These are phyloP conservation scores for Nitzschia palea DNA, from an alignment of 108 stramenopile genomes.

Conservation along the genomic window DNA sequence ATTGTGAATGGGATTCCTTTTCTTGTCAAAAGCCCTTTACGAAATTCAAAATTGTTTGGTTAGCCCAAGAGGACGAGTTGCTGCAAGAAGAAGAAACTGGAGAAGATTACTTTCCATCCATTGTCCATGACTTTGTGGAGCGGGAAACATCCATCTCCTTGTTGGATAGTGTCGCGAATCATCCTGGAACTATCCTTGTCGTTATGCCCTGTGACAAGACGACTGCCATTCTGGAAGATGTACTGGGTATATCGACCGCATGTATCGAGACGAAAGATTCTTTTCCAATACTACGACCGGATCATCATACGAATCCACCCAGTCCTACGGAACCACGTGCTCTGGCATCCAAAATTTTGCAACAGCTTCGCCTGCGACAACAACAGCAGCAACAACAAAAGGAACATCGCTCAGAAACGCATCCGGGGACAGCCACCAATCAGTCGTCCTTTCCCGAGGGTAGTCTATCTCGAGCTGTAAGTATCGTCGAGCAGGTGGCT, in stretches of 20 bases:
- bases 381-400: not conserved
- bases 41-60: slow-evolving; percentile 24
- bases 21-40: slow-evolving; percentile 15
- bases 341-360: slow-evolving; percentile 17
- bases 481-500: slow-evolving; percentile 13
- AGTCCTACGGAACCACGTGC: slow-evolving; percentile 2
- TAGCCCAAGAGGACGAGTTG: not conserved
- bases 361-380: slow-evolving; percentile 20
- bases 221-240: slow-evolving; percentile 1
- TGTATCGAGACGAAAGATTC: slow-evolving; percentile 14
- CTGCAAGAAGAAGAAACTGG: not conserved
- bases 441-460: not conserved
- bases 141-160: slow-evolving; percentile 2
- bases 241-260: slow-evolving; percentile 11
- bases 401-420: too few species aligned
- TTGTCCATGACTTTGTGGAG: slow-evolving; percentile 14
- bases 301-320: not conserved
- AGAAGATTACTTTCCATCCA: slow-evolving; percentile 5
- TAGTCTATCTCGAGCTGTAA: slow-evolving; percentile 9
- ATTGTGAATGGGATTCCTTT: slow-evolving; percentile 24
- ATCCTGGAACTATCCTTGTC: slow-evolving; percentile 9
- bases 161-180: slow-evolving; percentile 11
- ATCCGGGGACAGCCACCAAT: not conserved
- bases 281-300: slow-evolving; percentile 2
- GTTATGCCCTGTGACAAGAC: slow-evolving; percentile 15